Conservation (phyloP, 371 early-diverging fungal species). For the Coemansia sp. region DNA sequence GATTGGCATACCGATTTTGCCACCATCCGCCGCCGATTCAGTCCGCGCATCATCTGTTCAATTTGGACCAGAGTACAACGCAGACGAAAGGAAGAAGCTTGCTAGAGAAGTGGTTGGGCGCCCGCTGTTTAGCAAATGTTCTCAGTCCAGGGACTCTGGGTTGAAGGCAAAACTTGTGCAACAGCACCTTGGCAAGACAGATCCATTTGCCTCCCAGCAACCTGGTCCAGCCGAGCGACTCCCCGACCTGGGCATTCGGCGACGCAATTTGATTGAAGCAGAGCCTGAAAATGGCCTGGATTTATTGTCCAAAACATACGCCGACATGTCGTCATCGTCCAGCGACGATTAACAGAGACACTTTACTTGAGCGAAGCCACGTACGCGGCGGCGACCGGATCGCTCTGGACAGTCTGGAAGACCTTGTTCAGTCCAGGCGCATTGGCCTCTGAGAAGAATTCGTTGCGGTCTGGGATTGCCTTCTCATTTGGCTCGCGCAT, state of each 20-base stretch:
- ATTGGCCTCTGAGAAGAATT: conserved; percentile 10
- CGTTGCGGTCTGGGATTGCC: conserved; percentile 6
- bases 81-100: neutral
- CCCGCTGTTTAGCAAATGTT: conserved; percentile 8
- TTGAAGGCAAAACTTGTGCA: conserved; percentile 6
- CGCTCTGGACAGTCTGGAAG: neutral
- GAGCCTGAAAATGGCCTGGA: neutral
- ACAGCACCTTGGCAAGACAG: conserved; percentile 9
- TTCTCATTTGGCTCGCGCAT: neutral
- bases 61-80: conserved; percentile 1
- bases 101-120: neutral
- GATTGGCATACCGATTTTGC: conserved; percentile 60
- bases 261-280: neutral
- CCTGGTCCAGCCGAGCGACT: conserved; percentile 1
- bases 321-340: conserved; percentile 7
- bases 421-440: conserved; percentile 15
- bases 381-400: neutral
- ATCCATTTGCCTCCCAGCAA: conserved; percentile 22
- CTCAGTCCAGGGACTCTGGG: neutral
- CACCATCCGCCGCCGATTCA: conserved; percentile 53
- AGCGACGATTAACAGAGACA: neutral
- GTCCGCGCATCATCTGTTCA: conserved; percentile 41
- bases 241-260: conserved; percentile 12
- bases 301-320: conserved; percentile 2
- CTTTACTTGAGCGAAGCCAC: neutral